Evolutionary conservation across 345 rosid species (phyloP).

Genomic region (Adansonia digitata): DNA sequence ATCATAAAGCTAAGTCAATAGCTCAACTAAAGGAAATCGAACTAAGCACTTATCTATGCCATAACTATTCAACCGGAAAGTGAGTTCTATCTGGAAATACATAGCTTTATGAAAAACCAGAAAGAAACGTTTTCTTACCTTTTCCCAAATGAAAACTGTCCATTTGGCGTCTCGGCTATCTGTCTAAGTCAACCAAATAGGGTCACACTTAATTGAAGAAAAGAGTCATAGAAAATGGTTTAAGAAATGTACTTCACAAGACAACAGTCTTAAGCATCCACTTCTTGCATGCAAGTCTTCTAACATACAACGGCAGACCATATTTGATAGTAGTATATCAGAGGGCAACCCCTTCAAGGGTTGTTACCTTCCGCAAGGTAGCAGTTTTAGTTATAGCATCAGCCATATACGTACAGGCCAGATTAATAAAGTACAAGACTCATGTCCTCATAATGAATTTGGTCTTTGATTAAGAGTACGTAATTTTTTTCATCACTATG

Average conservation of each 20-base stretch:
- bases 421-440: slow-evolving; percentile 4
- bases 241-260: neutral
- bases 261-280: neutral
- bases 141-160: too few relatives aligned
- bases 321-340: neutral
- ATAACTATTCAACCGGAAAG: too few relatives aligned
- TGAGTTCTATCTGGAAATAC: too few relatives aligned
- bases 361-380: neutral
- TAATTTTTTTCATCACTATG: neutral
- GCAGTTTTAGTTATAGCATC: neutral
- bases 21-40: too few relatives aligned
- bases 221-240: neutral
- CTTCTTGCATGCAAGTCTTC: slow-evolving; percentile 1
- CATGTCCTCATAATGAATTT: neutral
- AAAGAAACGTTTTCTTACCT: too few relatives aligned
- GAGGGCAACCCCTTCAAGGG: slow-evolving; percentile 8
- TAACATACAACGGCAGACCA: slow-evolving; percentile 2
- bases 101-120: too few relatives aligned
- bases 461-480: neutral
- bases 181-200: too few relatives aligned
- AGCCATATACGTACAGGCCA: neutral
- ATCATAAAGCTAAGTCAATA: too few relatives aligned
- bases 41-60: too few relatives aligned
- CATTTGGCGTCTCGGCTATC: too few relatives aligned
- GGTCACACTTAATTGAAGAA: too few relatives aligned